phyloP scores from a whole-genome alignment of 768 basidiomycete genomes.

The Ramaria rubella region DNA sequence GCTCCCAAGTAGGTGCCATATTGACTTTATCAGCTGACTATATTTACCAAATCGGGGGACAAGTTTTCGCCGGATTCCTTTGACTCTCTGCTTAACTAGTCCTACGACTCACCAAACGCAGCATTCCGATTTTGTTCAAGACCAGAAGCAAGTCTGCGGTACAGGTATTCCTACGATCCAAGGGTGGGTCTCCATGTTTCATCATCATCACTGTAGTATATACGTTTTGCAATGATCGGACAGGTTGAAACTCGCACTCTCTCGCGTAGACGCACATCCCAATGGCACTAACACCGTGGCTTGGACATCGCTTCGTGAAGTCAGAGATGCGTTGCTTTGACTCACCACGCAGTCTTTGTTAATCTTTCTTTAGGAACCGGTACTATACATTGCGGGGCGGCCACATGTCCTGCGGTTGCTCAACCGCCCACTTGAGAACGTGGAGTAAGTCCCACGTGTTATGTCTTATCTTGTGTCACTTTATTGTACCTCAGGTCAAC shows the following conservation, averaged over 20 bases:
- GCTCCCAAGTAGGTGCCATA: not conserved
- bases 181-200: slow-evolving; percentile 44
- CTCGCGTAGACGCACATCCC: slow-evolving; percentile 73
- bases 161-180: slow-evolving; percentile 96
- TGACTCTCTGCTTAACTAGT: slow-evolving; percentile 41
- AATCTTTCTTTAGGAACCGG: slow-evolving; percentile 62
- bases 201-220: not conserved
- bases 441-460: slow-evolving; percentile 58
- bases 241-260: slow-evolving; percentile 72
- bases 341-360: slow-evolving; percentile 7
- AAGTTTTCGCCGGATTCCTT: slow-evolving; percentile 80
- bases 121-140: slow-evolving; percentile 31
- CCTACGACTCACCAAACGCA: slow-evolving; percentile 23
- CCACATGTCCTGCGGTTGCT: slow-evolving; percentile 88
- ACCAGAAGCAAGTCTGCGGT: slow-evolving; percentile 68
- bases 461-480: not conserved
- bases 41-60: slow-evolving; percentile 88
- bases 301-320: slow-evolving; percentile 96
- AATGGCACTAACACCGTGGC: slow-evolving; percentile 68
- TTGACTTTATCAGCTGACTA: slow-evolving; percentile 3
- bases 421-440: slow-evolving; percentile 85
- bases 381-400: slow-evolving; percentile 79
- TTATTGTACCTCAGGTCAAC: slow-evolving; percentile 59
- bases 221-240: not conserved
- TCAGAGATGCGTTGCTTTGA: slow-evolving; percentile 22